Percentiles rank a stretch among this genome's conserved stretches.
phyloP scores from a whole-genome alignment of 805 yeast species.

The Isabelozyma rhagii region DNA sequence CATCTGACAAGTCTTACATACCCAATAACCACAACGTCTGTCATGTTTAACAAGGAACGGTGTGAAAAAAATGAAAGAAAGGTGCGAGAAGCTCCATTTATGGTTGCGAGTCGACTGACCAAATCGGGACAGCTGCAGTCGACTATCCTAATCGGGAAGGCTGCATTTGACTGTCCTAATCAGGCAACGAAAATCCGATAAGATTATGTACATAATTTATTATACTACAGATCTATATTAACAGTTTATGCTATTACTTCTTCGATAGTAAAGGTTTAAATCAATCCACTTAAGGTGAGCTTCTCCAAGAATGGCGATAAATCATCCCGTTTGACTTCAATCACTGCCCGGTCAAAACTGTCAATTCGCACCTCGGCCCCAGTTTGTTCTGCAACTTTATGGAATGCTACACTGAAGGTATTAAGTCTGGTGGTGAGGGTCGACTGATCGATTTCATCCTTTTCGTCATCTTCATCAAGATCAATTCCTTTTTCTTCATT shows the following conservation, averaged over 20 bases:
- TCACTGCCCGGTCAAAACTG: constrained; percentile 91
- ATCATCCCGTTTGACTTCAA: constrained; percentile 86
- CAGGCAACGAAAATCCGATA: background rate
- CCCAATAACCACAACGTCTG: constrained; percentile 8
- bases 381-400: constrained; percentile 76
- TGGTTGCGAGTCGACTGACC: background rate
- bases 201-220: background rate
- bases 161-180: background rate
- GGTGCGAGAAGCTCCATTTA: background rate
- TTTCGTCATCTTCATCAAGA: constrained; percentile 22
- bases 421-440: constrained; percentile 57
- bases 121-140: background rate
- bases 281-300: constrained; percentile 67
- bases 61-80: background rate
- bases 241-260: no score
- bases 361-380: constrained; percentile 90
- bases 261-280: constrained; percentile 8
- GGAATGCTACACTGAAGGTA: constrained; percentile 88
- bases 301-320: constrained; percentile 82
- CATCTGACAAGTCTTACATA: constrained; percentile 3
- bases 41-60: constrained; percentile 1
- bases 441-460: constrained; percentile 32
- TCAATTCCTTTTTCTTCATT: constrained; percentile 15
- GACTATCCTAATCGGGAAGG: background rate
- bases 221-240: no score